Evolutionary conservation across 371 early-diverging fungal genomes (phyloP).

Genomic region (Smittium culicis): DNA sequence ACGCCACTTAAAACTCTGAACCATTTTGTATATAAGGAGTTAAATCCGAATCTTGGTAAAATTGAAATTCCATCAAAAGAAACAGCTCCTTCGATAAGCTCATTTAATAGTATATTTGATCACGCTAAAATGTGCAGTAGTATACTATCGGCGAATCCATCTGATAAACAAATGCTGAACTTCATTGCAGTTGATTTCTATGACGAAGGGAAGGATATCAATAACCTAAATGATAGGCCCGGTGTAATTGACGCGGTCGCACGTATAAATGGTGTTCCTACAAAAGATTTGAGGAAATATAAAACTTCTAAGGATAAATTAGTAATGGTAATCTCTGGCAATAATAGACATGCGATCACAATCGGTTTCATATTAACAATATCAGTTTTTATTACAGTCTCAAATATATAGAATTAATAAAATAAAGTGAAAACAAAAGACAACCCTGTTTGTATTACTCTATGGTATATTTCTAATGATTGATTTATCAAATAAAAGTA

Average conservation of each 20-base stretch:
- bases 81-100: conserved; percentile 10
- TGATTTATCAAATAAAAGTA: too few species aligned
- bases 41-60: background rate
- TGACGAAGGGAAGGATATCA: conserved; percentile 34
- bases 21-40: conserved; percentile 14
- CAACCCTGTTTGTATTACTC: too few species aligned
- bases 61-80: background rate
- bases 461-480: too few species aligned
- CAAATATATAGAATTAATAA: too few species aligned
- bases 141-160: background rate
- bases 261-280: conserved; percentile 31
- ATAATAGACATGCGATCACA: too few species aligned
- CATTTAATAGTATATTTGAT: background rate
- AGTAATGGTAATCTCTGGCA: too few species aligned
- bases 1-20: conserved; percentile 20
- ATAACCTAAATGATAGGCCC: background rate
- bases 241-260: conserved; percentile 38
- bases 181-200: conserved; percentile 65
- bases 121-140: background rate
- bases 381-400: too few species aligned
- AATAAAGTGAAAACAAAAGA: too few species aligned
- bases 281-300: background rate
- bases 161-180: conserved; percentile 30
- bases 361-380: too few species aligned
- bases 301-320: background rate